Percentiles rank a stretch among this genome's conserved stretches.
phyloP scores from a whole-genome alignment of 495 filamentous ascomycete species.

The Daldinia childiae region DNA sequence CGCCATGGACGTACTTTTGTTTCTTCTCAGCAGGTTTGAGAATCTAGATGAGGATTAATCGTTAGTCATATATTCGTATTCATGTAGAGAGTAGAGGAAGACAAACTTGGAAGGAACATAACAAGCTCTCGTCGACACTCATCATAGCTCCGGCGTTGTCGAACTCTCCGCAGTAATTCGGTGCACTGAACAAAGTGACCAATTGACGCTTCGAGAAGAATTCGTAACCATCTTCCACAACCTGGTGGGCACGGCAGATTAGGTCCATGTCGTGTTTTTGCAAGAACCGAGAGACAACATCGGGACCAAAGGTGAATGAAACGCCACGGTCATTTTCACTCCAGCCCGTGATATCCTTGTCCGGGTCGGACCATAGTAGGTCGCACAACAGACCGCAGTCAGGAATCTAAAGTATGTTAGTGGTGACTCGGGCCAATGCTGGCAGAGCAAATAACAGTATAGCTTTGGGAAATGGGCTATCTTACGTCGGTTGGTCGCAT shows the following conservation, averaged over 20 bases:
- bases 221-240: conserved; percentile 98
- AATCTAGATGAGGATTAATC: conserved; percentile 66
- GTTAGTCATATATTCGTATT: conserved; percentile 13
- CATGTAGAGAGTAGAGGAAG: background rate
- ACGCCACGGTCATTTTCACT: conserved; percentile 99
- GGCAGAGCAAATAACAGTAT: conserved; percentile 10
- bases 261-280: conserved; percentile 99
- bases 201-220: conserved; percentile 99
- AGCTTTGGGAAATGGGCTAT: conserved; percentile 6
- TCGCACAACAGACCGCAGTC: conserved; percentile 98
- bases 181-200: conserved; percentile 96
- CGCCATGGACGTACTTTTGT: conserved; percentile 99
- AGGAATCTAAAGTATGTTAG: conserved; percentile 78
- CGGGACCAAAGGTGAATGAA: conserved; percentile 98
- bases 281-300: conserved; percentile 96
- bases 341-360: conserved; percentile 99
- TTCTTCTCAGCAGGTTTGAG: conserved; percentile 99
- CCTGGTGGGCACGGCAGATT: conserved; percentile 98
- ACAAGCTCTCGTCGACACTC: conserved; percentile 98
- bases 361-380: conserved; percentile 97
- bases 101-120: conserved; percentile 98
- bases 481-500: conserved; percentile 99
- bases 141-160: conserved; percentile 99
- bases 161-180: conserved; percentile 99
- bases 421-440: conserved; percentile 19